A percentile compares a stretch with the other conserved stretches of the same genome.
Conservation (phyloP, 2,329 filamentous ascomycete genomes). For the Aspergillus sp. region DNA sequence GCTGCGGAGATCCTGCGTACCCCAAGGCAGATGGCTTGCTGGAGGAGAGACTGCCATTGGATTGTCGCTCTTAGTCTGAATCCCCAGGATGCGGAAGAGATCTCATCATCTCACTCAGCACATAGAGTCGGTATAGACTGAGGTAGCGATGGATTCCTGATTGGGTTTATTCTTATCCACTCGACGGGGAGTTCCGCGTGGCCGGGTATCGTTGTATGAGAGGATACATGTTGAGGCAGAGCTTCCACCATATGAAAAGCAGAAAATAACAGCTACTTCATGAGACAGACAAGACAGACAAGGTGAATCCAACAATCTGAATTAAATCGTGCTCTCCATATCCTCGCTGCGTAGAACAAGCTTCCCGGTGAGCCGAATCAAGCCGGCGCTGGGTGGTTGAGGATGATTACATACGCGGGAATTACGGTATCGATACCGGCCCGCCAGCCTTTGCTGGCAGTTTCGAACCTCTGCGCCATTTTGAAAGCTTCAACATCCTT, state of each 20-base stretch:
- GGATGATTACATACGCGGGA: conserved; percentile 21
- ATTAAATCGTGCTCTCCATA: conserved; percentile 7
- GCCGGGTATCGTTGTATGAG: conserved; percentile 2
- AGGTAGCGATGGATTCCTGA: not conserved
- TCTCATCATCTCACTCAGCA: not conserved
- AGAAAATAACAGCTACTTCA: not conserved
- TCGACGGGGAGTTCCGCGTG: conserved; percentile 5
- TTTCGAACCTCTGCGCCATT: conserved; percentile 14
- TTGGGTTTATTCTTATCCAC: conserved; percentile 16
- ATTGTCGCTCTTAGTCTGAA: not conserved
- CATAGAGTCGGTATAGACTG: not conserved
- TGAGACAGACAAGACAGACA: not conserved
- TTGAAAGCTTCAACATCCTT: conserved; percentile 27
- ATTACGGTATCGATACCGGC: conserved; percentile 23
- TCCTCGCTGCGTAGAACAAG: not conserved
- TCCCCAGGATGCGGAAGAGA: not conserved
- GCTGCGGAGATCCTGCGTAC: not conserved
- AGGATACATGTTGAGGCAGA: not conserved
- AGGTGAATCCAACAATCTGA: conserved; percentile 12
- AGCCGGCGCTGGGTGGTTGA: conserved; percentile 15
- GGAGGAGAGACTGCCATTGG: not conserved
- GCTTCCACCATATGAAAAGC: not conserved
- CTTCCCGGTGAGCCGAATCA: conserved; percentile 17
- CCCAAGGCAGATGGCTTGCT: not conserved
- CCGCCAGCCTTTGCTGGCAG: conserved; percentile 23